These are phyloP conservation scores for Magnusiomyces ingens DNA, from an alignment of 1,139 yeast genomes.

Conservation along the genomic window DNA sequence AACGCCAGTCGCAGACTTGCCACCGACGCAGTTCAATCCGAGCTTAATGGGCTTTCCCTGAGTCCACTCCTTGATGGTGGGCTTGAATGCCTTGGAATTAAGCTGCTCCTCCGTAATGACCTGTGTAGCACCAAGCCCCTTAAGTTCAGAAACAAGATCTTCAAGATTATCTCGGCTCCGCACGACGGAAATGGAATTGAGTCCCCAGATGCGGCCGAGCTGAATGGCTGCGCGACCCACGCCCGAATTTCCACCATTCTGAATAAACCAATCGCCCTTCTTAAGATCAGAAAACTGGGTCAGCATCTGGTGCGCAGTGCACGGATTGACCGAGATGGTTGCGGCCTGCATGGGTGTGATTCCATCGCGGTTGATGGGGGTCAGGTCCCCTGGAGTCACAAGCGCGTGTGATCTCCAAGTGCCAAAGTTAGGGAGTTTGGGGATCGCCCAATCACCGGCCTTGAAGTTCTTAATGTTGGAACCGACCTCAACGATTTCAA, in stretches of 20 bases:
- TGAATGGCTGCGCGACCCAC: conserved; percentile 94
- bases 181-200: conserved; percentile 81
- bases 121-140: conserved; percentile 68
- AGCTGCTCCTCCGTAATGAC: conserved; percentile 86
- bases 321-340: conserved; percentile 61
- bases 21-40: conserved; percentile 91
- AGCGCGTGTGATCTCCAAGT: conserved; percentile 89
- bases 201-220: conserved; percentile 67
- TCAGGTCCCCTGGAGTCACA: conserved; percentile 16
- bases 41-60: conserved; percentile 48
- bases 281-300: conserved; percentile 56
- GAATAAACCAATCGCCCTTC: conserved; percentile 86
- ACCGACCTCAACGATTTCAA: conserved; percentile 76
- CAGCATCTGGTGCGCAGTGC: conserved; percentile 86
- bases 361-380: conserved; percentile 1
- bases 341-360: conserved; percentile 11
- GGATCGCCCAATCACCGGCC: conserved; percentile 87
- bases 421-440: conserved; percentile 76
- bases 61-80: conserved; percentile 57
- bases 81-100: conserved; percentile 55
- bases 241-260: conserved; percentile 93
- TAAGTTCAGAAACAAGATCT: conserved; percentile 51
- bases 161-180: conserved; percentile 76
- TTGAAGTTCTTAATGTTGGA: conserved; percentile 37
- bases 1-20: conserved; percentile 69